A percentile compares a stretch with the other conserved stretches of the same genome.
These are phyloP conservation scores for Plasmodium coatneyi DNA, from an alignment of 169 alveolate species.

Conservation along the genomic window DNA sequence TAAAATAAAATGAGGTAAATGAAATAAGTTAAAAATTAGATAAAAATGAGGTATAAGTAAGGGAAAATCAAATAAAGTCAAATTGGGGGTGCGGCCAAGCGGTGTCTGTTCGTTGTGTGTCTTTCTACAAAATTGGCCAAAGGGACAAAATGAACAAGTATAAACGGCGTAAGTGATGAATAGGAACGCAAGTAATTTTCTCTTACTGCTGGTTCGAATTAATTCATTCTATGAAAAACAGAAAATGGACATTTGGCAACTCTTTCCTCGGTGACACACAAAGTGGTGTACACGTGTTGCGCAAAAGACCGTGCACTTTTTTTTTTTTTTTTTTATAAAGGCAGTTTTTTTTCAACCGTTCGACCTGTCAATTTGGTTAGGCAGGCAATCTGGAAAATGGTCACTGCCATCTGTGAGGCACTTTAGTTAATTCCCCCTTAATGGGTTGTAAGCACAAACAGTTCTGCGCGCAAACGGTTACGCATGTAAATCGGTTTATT, in stretches of 20 bases:
- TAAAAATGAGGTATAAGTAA: neutral
- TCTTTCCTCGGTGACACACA: slow-evolving; percentile 4
- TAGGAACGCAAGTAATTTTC: slow-evolving; percentile 13
- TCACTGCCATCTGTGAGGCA: neutral
- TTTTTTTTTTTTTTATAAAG: slow-evolving; percentile 1
- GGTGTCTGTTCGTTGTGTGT: neutral
- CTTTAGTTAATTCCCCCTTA: neutral
- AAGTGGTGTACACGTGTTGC: neutral
- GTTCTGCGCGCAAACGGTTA: neutral
- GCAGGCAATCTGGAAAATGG: neutral
- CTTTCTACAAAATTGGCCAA: neutral
- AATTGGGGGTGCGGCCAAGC: neutral
- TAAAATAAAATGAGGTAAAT: neutral
- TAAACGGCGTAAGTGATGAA: neutral
- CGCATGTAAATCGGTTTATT: neutral
- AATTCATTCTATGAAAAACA: slow-evolving; percentile 17
- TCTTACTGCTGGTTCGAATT: slow-evolving; percentile 2
- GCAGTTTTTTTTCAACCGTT: neutral
- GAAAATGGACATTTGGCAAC: neutral
- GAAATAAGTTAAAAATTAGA: too few relatives aligned
- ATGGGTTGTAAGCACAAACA: neutral
- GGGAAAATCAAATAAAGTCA: neutral
- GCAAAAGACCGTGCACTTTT: slow-evolving; percentile 7
- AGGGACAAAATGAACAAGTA: neutral
- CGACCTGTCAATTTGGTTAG: neutral